Conservation (phyloP, 1,139 yeast species). For the Nakaseomyces uthaithaninus region DNA sequence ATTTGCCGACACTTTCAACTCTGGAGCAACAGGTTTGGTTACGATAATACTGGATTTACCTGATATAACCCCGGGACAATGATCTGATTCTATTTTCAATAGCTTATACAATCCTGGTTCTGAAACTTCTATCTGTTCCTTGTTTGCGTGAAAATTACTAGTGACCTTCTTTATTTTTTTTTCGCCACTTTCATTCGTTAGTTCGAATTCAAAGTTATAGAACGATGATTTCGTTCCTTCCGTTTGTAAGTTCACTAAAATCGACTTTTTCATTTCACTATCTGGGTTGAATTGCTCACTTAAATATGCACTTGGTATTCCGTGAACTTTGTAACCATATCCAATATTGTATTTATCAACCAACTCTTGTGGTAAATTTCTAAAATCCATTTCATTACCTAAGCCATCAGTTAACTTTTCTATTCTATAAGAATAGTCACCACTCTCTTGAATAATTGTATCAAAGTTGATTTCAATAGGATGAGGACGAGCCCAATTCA, state of each 20-base stretch:
- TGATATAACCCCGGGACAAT: conserved; percentile 55
- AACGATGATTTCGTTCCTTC: conserved; percentile 15
- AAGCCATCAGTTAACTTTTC: conserved; percentile 64
- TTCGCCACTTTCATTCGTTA: conserved; percentile 32
- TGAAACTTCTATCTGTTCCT: conserved; percentile 1
- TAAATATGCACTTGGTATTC: conserved; percentile 46
- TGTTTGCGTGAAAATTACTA: conserved; percentile 21
- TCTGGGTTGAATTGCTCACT: conserved; percentile 34
- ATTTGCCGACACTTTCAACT: conserved; percentile 43
- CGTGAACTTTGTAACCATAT: conserved; percentile 54
- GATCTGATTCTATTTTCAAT: conserved; percentile 44
- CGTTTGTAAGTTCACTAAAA: conserved; percentile 34
- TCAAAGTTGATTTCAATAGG: conserved; percentile 44
- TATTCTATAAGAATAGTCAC: conserved; percentile 57
- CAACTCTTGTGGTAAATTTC: conserved; percentile 26
- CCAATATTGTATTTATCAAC: conserved; percentile 40
- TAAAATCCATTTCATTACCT: conserved; percentile 59
- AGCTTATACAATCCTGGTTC: conserved; percentile 60
- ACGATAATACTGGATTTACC: conserved; percentile 41
- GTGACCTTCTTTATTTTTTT: conserved; percentile 25
- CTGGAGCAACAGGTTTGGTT: conserved; percentile 48
- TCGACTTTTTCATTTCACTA: conserved; percentile 37
- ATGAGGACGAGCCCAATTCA: conserved; percentile 47
- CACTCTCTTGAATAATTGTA: conserved; percentile 43
- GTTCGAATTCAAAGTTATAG: conserved; percentile 36